Percentiles rank a stretch among this genome's conserved stretches.
These are phyloP conservation scores for Trichosporon faecale DNA, from an alignment of 1,284 basidiomycete species.

Conservation along the genomic window DNA sequence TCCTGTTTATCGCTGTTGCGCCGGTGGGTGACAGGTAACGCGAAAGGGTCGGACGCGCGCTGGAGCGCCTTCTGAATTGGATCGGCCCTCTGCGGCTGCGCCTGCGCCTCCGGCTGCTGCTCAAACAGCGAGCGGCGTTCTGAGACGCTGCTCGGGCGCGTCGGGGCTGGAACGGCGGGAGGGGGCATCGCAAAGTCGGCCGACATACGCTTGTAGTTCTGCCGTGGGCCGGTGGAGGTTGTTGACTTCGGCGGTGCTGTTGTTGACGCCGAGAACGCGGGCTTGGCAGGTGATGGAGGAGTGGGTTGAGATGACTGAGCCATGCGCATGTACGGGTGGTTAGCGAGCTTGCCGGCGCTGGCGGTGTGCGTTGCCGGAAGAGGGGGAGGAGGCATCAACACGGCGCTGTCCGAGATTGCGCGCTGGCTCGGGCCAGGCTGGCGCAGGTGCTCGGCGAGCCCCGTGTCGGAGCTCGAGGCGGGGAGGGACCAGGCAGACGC, in stretches of 20 bases:
- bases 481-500: not conserved
- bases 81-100: constrained; percentile 2
- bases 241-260: not conserved
- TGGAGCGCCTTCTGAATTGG: not conserved
- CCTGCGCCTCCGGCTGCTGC: not conserved
- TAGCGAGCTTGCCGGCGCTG: not conserved
- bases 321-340: constrained; percentile 6
- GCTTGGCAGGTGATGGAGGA: not conserved
- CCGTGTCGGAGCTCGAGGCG: constrained; percentile 1
- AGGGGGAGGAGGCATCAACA: not conserved
- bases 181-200: not conserved
- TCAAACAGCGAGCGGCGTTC: constrained; percentile 6
- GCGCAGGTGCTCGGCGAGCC: constrained; percentile 4
- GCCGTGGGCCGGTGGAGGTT: not conserved
- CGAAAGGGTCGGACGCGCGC: constrained; percentile 4
- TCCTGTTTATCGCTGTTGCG: constrained; percentile 4
- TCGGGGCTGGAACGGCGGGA: not conserved
- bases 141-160: not conserved
- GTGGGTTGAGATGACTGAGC: not conserved
- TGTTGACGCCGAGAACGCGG: not conserved
- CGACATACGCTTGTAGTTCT: not conserved
- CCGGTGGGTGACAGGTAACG: constrained; percentile 5
- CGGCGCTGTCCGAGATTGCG: constrained; percentile 5
- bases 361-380: not conserved
- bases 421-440: constrained; percentile 2